phyloP scores from a whole-genome alignment of 768 basidiomycete genomes.

The Boletus reticulatus region DNA sequence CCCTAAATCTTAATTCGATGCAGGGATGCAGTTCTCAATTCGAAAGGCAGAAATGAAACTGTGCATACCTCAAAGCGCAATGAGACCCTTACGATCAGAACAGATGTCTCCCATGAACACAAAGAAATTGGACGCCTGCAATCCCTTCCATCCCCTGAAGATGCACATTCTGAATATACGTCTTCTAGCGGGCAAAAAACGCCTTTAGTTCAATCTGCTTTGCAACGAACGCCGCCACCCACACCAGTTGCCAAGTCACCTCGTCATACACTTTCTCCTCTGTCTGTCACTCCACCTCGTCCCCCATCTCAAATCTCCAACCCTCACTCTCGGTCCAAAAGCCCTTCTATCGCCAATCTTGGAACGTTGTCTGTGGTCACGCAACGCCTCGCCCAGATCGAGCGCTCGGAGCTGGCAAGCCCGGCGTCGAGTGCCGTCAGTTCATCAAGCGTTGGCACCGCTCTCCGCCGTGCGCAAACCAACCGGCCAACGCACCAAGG shows the following conservation, averaged over 20 bases:
- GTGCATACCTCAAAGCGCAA: not conserved
- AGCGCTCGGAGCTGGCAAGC: slow-evolving; percentile 28
- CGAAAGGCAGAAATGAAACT: slow-evolving; percentile 23
- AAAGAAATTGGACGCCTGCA: not conserved
- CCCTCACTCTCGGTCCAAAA: slow-evolving; percentile 35
- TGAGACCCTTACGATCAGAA: slow-evolving; percentile 15
- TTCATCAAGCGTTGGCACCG: slow-evolving; percentile 21
- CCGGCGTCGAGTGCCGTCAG: slow-evolving; percentile 18
- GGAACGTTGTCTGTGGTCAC: slow-evolving; percentile 62
- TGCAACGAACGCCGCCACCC: slow-evolving; percentile 16
- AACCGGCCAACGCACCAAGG: slow-evolving; percentile 7
- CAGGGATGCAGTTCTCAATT: slow-evolving; percentile 60
- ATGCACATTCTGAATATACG: slow-evolving; percentile 26
- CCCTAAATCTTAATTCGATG: not conserved
- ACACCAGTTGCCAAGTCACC: slow-evolving; percentile 30
- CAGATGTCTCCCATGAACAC: slow-evolving; percentile 6
- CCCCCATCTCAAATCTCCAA: slow-evolving; percentile 26
- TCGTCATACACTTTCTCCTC: slow-evolving; percentile 12
- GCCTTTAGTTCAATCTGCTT: not conserved
- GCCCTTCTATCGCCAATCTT: slow-evolving; percentile 63
- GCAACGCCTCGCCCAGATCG: slow-evolving; percentile 62
- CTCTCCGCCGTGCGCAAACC: slow-evolving; percentile 25
- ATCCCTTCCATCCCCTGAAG: slow-evolving; percentile 14
- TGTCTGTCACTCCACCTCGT: slow-evolving; percentile 23
- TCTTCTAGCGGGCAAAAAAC: slow-evolving; percentile 22